phyloP scores from a whole-genome alignment of 2,329 filamentous ascomycete species.

The Verticillium nubilum region DNA sequence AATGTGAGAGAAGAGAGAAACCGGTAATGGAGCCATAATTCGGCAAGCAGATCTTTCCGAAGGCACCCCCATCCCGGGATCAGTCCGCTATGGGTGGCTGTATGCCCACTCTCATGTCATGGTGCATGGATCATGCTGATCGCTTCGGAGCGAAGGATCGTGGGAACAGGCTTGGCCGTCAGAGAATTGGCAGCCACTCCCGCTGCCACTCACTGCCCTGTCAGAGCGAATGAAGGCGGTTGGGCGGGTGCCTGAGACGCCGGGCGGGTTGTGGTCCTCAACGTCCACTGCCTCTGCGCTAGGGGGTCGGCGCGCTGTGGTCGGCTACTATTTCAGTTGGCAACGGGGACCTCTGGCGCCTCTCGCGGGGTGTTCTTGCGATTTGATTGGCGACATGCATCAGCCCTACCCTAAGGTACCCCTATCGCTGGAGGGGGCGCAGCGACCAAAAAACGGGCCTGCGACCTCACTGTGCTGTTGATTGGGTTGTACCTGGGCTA shows the following conservation, averaged over 20 bases:
- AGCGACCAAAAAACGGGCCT: not conserved
- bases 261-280: not conserved
- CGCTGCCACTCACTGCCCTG: not conserved
- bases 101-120: not conserved
- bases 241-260: not conserved
- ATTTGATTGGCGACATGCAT: not conserved
- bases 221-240: not conserved
- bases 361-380: not conserved
- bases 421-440: not conserved
- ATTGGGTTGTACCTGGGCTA: not conserved
- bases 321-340: not conserved
- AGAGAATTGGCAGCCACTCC: not conserved
- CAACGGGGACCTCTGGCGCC: not conserved
- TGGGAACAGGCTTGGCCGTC: not conserved
- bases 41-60: not conserved
- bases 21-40: not conserved
- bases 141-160: not conserved
- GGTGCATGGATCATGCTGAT: not conserved
- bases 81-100: not conserved
- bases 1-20: not conserved
- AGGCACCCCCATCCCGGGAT: not conserved
- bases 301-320: not conserved
- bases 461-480: not conserved
- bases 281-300: not conserved
- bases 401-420: not conserved